A percentile compares a stretch with the other conserved stretches of the same genome.
phyloP scores from a whole-genome alignment of 2,329 filamentous ascomycete species.

The Ophiocordyceps camponoti-rufipedis region DNA sequence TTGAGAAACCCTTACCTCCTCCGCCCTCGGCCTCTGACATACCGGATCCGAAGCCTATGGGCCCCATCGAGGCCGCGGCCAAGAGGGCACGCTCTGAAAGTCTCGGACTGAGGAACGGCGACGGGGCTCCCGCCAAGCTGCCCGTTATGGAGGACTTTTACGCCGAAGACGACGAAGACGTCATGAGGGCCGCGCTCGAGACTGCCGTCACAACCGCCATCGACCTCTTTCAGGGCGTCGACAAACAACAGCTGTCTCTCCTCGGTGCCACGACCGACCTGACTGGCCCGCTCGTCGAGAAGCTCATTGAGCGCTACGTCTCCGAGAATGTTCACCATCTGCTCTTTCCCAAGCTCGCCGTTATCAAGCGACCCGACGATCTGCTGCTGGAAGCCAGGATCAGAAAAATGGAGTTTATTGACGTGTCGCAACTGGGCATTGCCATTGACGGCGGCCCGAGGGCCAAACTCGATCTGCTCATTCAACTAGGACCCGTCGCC shows the following conservation, averaged over 20 bases:
- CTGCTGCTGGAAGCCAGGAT: constrained; percentile 78
- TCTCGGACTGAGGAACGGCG: constrained; percentile 15
- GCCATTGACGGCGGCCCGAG: constrained; percentile 59
- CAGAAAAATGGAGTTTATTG: constrained; percentile 80
- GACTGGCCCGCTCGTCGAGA: constrained; percentile 80
- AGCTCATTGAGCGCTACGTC: constrained; percentile 86
- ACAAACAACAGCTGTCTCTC: constrained; percentile 85
- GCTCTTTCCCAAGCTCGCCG: constrained; percentile 66
- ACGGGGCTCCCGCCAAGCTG: constrained; percentile 14
- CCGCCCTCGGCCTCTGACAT: constrained; percentile 45
- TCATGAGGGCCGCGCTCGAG: constrained; percentile 77
- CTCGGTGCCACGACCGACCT: constrained; percentile 85
- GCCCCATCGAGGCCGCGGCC: constrained; percentile 35
- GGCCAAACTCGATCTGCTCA: constrained; percentile 66
- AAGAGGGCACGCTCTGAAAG: constrained; percentile 37
- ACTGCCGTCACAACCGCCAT: constrained; percentile 86
- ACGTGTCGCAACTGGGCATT: constrained; percentile 88
- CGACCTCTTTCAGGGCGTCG: constrained; percentile 86
- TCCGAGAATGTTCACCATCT: constrained; percentile 84
- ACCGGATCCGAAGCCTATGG: constrained; percentile 38
- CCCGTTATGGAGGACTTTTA: constrained; percentile 47
- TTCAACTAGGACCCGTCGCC: constrained; percentile 59
- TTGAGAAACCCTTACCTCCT: constrained; percentile 69
- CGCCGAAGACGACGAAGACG: constrained; percentile 77
- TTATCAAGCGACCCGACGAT: constrained; percentile 65